Conservation (phyloP, 2,329 filamentous ascomycete genomes). For the Sporothrix curviconia region DNA sequence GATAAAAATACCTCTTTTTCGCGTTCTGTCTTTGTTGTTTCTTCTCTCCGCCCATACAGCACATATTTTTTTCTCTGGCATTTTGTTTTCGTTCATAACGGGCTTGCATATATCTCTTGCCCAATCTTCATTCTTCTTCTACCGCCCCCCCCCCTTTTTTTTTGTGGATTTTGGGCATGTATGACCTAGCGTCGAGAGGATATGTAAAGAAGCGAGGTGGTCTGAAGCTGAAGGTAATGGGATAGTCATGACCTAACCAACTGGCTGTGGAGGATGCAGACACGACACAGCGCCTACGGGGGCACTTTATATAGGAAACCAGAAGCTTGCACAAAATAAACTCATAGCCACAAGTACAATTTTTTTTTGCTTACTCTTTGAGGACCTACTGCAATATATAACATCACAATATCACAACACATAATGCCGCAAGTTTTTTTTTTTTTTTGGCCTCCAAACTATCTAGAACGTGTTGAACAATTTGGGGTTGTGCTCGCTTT, state of each 20-base stretch:
- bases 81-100: not conserved
- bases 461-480: no score
- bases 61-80: not conserved
- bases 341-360: no score
- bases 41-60: no score
- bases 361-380: no score
- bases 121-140: not conserved
- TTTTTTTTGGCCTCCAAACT: no score
- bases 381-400: no score
- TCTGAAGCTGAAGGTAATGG: not conserved
- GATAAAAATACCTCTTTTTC: not conserved
- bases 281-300: no score
- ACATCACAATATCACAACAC: no score
- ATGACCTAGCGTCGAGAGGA: not conserved
- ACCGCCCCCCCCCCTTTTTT: no score
- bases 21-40: not conserved
- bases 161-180: not conserved
- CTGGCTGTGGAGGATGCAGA: not conserved
- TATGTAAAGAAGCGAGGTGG: not conserved
- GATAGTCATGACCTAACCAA: not conserved
- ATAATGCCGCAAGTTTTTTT: no score
- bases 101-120: constrained; percentile 1
- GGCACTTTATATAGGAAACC: not conserved
- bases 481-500: no score
- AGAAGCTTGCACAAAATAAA: not conserved